A percentile compares a stretch with the other conserved stretches of the same genome.
Conservation (phyloP, 179 eudicot species). For the Drosera spatulata region DNA sequence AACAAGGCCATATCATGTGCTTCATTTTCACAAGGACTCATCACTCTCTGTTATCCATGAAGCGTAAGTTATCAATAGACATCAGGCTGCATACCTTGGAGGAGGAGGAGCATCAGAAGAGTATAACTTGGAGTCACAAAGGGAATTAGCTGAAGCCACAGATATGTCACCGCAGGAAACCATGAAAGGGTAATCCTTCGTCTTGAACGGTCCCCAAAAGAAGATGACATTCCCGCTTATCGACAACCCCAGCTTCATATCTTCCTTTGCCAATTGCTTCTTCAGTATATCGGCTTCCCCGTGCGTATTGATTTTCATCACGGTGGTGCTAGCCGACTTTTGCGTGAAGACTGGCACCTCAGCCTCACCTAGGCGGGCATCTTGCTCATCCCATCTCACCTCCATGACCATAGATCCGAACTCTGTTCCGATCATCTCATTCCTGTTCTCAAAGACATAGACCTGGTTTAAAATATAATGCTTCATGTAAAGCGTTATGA, state of each 20-base stretch:
- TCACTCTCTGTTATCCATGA: not conserved
- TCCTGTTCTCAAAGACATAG: not conserved
- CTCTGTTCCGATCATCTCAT: slow-evolving; percentile 1
- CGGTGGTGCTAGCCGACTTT: not conserved
- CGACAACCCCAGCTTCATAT: slow-evolving; percentile 1
- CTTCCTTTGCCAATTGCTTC: slow-evolving; percentile 1
- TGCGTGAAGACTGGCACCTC: not conserved
- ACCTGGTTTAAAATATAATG: too few relatives aligned
- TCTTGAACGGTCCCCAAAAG: slow-evolving; percentile 4
- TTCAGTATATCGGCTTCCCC: slow-evolving; percentile 5
- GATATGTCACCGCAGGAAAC: slow-evolving; percentile 3
- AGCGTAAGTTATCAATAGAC: not conserved
- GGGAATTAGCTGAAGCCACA: not conserved
- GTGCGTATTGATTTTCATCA: slow-evolving; percentile 3
- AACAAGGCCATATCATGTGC: too few relatives aligned
- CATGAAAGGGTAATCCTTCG: slow-evolving; percentile 5
- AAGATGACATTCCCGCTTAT: slow-evolving; percentile 6
- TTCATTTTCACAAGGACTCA: too few relatives aligned
- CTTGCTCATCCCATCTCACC: slow-evolving; percentile 6
- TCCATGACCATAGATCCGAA: slow-evolving; percentile 7
- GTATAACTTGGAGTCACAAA: slow-evolving; percentile 7
- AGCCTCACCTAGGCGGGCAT: not conserved
- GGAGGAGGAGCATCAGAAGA: not conserved
- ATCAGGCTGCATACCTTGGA: slow-evolving; percentile 1
- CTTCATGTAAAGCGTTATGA: too few relatives aligned